Conservation (phyloP, 1,284 basidiomycete species). For the Boletus hoseneyae region DNA sequence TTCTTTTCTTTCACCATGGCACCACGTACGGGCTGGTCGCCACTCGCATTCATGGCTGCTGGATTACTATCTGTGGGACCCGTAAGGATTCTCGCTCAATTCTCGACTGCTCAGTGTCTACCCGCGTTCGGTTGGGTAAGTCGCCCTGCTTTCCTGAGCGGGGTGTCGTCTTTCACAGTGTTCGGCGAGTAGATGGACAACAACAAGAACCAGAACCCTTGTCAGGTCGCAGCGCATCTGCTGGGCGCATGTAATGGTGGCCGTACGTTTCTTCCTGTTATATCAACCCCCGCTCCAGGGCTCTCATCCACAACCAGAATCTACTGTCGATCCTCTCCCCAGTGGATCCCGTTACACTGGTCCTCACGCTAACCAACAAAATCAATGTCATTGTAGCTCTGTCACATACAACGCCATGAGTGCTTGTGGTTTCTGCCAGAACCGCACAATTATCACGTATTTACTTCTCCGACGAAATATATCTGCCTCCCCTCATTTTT, state of each 20-base stretch:
- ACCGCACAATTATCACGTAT: conserved; percentile 18
- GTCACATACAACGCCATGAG: conserved; percentile 32
- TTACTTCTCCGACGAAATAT: neutral
- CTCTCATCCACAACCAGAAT: conserved; percentile 23
- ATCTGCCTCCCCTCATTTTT: neutral
- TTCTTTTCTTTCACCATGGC: conserved; percentile 11
- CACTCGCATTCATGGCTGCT: conserved; percentile 11
- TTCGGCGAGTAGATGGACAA: conserved; percentile 31
- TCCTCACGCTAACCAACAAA: conserved; percentile 16
- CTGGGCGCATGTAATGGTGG: conserved; percentile 29
- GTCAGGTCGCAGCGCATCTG: conserved; percentile 33
- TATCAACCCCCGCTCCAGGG: neutral
- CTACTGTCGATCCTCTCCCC: conserved; percentile 17
- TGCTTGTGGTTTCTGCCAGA: conserved; percentile 36
- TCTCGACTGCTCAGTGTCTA: conserved; percentile 21
- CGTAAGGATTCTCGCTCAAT: conserved; percentile 19
- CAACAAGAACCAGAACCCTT: conserved; percentile 33
- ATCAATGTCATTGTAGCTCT: conserved; percentile 33
- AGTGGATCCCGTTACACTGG: conserved; percentile 18
- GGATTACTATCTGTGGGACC: conserved; percentile 18
- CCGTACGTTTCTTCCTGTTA: conserved; percentile 22
- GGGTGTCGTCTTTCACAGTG: neutral
- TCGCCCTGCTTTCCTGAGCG: neutral
- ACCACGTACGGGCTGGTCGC: conserved; percentile 8
- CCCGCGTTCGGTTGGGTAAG: conserved; percentile 27